phyloP scores from a whole-genome alignment of 2,329 filamentous ascomycete genomes.

The Drechslerella coelobrocha region DNA sequence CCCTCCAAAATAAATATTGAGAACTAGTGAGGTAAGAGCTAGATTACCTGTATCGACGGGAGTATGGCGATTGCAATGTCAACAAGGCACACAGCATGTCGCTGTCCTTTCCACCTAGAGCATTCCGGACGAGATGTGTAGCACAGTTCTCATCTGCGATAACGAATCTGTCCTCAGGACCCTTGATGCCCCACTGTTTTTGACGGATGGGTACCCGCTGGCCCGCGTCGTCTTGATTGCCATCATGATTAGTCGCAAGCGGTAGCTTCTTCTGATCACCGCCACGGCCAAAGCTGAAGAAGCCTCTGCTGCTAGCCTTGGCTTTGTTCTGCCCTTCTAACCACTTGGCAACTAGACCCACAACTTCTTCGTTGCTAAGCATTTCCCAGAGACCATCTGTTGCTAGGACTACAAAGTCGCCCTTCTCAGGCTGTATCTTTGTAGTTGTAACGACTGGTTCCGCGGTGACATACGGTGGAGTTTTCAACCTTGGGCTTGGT shows the following conservation, averaged over 20 bases:
- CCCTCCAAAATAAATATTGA: too few relatives aligned
- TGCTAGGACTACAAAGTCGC: constrained; percentile 94
- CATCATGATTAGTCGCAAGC: constrained; percentile 66
- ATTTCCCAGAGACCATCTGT: constrained; percentile 99
- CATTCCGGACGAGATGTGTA: constrained; percentile 93
- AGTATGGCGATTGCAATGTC: constrained; percentile 89
- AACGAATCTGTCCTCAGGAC: constrained; percentile 79
- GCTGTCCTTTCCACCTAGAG: constrained; percentile 87
- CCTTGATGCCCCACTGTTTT: constrained; percentile 85
- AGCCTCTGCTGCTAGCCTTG: constrained; percentile 56
- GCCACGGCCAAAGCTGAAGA: constrained; percentile 72
- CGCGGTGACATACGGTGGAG: constrained; percentile 94
- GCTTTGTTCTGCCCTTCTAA: constrained; percentile 73
- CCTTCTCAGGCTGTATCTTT: constrained; percentile 83
- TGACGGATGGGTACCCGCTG: constrained; percentile 84
- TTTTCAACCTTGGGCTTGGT: constrained; percentile 78
- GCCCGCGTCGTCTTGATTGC: constrained; percentile 66
- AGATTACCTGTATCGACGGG: constrained; percentile 81
- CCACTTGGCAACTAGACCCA: constrained; percentile 96
- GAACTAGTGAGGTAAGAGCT: too few relatives aligned
- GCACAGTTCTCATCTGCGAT: constrained; percentile 95
- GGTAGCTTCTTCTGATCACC: constrained; percentile 68
- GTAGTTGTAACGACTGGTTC: constrained; percentile 95
- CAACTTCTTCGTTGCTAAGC: constrained; percentile 97
- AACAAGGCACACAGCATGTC: constrained; percentile 93